Evolutionary conservation across 805 yeast genomes (phyloP), one percentile per base, ranked within the genome.

Genomic region (Wickerhamomyces silvicola): DNA sequence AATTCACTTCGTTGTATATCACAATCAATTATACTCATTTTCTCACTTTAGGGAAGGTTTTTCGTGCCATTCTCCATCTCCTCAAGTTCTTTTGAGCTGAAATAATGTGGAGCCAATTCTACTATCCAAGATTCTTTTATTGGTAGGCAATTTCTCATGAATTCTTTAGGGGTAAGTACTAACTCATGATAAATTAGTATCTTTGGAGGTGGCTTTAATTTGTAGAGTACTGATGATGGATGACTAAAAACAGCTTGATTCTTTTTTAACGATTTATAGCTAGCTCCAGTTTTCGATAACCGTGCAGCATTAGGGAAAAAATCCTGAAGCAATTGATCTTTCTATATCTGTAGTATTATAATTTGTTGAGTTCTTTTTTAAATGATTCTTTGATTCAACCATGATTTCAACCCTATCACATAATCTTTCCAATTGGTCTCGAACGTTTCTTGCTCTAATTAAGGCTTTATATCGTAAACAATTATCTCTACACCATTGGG

Each of bases 231-330:
- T 0, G 95, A 82, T 0, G 95, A 80, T 0, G 98, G 98, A 48
- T 90, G 98, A 20, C 90, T 66, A 47, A 63, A 69, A 1, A 86
- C 90, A n/a, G 75, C 70, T 39, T 83, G 80, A 24, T 78, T 78
- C 39, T 77, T 78, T 43, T 75, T 75, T 21, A 81, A 50, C 3
- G 82, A 70, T 28, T 69, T 60, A 50, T 81, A 84, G 23, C 75
- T 66, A 33, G 78, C 83, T 23, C 85, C 78, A n/a, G 80, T 75
- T 64, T 82, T 84, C 62, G 90, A 66, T 16, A 84, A 57, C 24
- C 72, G 87, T 16, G 97, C 97, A 29, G 84, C 94, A 62, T 92
- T 97, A 92, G 94, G 87, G 67, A 92, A n/a, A 92, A 56, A 85
- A 87, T 1, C 98, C 98, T 4, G 87, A 72, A 3, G 85, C 74